Conservation (phyloP, 1,284 basidiomycete genomes). For the Naganishia cerealis region DNA sequence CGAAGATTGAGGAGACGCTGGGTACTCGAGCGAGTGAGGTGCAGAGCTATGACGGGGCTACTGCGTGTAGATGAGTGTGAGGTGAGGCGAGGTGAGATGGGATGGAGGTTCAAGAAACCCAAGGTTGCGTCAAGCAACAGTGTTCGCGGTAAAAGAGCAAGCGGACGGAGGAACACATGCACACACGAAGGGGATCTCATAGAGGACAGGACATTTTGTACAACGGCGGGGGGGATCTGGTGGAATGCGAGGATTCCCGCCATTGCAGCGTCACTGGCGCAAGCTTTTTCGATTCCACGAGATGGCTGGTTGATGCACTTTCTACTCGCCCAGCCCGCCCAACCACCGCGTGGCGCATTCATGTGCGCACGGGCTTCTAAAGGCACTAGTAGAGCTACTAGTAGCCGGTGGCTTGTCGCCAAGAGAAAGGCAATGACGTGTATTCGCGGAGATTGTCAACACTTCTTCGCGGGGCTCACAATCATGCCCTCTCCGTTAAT, state of each 20-base stretch:
- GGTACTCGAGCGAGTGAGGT: neutral
- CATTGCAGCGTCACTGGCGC: neutral
- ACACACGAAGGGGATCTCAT: neutral
- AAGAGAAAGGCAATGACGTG: no score
- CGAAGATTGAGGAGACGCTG: neutral
- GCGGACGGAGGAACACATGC: neutral
- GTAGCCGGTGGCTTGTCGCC: no score
- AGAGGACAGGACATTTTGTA: slow-evolving; percentile 1
- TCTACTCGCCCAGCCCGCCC: slow-evolving; percentile 4
- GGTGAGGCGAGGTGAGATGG: slow-evolving; percentile 1
- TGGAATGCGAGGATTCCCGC: neutral
- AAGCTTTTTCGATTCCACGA: neutral
- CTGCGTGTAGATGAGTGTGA: neutral
- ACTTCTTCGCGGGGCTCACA: neutral
- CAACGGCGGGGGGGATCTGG: neutral
- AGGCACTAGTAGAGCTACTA: neutral
- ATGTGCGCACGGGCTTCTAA: neutral
- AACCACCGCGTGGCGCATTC: neutral
- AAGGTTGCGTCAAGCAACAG: slow-evolving; percentile 27
- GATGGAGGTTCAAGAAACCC: slow-evolving; percentile 6
- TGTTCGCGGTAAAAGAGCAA: neutral
- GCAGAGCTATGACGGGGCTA: slow-evolving; percentile 25
- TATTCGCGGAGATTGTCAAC: neutral
- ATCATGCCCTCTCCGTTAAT: neutral
- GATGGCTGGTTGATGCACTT: slow-evolving; percentile 23